Evolutionary conservation across 2,329 filamentous ascomycete genomes (phyloP), one percentile per base, ranked within the genome.

Genomic region (Penicillium sp.): DNA sequence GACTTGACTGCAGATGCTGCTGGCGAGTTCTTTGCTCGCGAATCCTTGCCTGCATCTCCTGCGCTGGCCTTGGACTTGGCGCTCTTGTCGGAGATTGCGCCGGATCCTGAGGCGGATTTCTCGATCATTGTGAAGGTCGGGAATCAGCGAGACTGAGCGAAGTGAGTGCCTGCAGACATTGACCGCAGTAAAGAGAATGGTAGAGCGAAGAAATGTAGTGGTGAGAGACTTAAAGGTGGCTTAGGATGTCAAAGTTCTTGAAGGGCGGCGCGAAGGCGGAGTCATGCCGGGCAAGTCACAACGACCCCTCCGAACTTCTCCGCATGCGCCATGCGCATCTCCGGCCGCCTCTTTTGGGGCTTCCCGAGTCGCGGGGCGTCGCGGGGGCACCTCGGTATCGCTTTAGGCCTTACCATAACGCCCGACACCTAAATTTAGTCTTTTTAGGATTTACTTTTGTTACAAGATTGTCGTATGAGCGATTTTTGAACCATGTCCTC

Each of bases 1-100:
- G 73, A 65, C 66, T 77, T 78, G 61, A 69, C 68, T 47, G 71
- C 67, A 59, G 73, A 69, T 58, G 68, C 65, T 40, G 72, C 64
- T 30, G 72, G 70, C 37, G 63, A 66, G 59, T 66, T 72, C 63
- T 75, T 76, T 63, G 72, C 65, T 68, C 68, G 71, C 59, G 70
- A 66, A 58, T 76, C 75, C 60, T 68, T 73, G 60, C 66, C 67
- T 60, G 68, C 64, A 65, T 65, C 64, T 64, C 69, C 28, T 70
- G 72, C 28, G 60, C 56, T 30, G 60, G 66, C 55, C 69, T 73
- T 74, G 72, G 73, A 67, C 68, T 72, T 65, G 70, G 60, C 54
- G 44, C 24, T 57, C 30, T 68, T 68, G 42, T 74, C 72, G 58
- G 72, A 68, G 62, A 53, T 63, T 49, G 68, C 62, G 60, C 66